Base-by-base conservation (phyloP, 108 stramenopile species). In the Pseudonitzschia multiseries region DNA sequence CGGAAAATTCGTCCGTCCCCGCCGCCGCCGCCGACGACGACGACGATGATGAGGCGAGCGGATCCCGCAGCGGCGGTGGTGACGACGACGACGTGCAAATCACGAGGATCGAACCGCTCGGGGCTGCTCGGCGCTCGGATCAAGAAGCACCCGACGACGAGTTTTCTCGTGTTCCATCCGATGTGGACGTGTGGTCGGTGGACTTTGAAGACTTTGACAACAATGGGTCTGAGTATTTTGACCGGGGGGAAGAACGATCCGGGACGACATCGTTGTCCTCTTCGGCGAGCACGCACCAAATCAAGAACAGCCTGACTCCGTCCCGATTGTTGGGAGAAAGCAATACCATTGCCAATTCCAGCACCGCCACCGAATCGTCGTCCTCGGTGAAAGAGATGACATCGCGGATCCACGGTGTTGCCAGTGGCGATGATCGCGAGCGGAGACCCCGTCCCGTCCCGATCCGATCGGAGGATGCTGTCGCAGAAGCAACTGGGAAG, bases 151-250 rank as follows among this genome's bases (percentile, higher is more conserved):
- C 20, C 57, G 33, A 48, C 31, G 71, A 43, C 27, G n/a, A n/a
- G n/a, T 67, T 67, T 41, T 40, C 65, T 21, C 48, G 66, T 9
- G 22, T 22, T 42, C 42, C 60, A 0, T 61, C 52, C 42, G 75
- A 76, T 36, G 22, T 69, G 9, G 75, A 76, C 43, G 60, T 60
- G 22, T 76, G 75, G 75, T 76, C 75, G 1, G 64, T 48, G 17
- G 68, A 69, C 10, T 76, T 76, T 64, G 75, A 76, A 15, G 68
- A 76, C 22, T 69, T 76, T 43, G 43, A 60, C 17, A 50, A 36
- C 20, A 53, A 31, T 22, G 43, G 51, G 27, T n/a, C n/a, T n/a
- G 75, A 69, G 13, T 63, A 50, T 36, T 63, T 27, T 28, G 18
- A 52, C n/a, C n/a, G n/a, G n/a, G 60, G 27, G 4, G 75, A 69